Evolutionary conservation across 257 asterid species (phyloP), one percentile per base, ranked within the genome.

Genomic region (Sherardia arvensis): DNA sequence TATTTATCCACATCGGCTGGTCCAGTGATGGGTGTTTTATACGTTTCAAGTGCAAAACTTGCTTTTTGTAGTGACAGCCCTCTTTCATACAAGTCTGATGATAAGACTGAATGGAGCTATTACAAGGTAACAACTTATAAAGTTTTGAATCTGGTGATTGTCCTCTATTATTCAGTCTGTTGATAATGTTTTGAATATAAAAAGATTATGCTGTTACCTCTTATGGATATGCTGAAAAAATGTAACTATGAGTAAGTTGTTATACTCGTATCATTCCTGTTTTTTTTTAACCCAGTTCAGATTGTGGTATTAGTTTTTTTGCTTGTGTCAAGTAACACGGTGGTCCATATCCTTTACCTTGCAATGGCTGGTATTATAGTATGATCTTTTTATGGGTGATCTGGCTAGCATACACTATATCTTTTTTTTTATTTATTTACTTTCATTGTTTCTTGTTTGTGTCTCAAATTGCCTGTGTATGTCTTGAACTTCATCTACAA

Each of bases 1-100:
- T 92, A 89, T 82, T 77, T 92, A 70, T 92, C 97, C 58, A 91
- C 98, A 55, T 88, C 98, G 56, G 89, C 91, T 14, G 98, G 98
- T 60, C 98, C 98, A 45, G 91, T 92, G 25, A 84, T 81, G 72
- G 99, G 99, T 61, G 69, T 85, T 66, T 68, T 92, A 21, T 92
- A 92, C 59, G 60, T 87, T 51, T 92, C 99, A 38, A 77, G 90
- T 38, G 95, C 80, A 48, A 92, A 92, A 75, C 72, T 92, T 26
- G 99, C 99, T 62, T 92, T 89, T 70, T 85, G 94, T 70, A 89
- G 99, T 54, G 97, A 89, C 72, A 84, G 65, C 73, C 96, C 99
- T 68, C 86, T 92, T 61, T 84, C 95, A 32, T 85, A 87, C 79
- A 87, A 83, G 82, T 80, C 71, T 21, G 67, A 74, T 26, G 96